Evolutionary conservation across 306 rosid genomes (phyloP).

Genomic region (Trifolium pratense): DNA sequence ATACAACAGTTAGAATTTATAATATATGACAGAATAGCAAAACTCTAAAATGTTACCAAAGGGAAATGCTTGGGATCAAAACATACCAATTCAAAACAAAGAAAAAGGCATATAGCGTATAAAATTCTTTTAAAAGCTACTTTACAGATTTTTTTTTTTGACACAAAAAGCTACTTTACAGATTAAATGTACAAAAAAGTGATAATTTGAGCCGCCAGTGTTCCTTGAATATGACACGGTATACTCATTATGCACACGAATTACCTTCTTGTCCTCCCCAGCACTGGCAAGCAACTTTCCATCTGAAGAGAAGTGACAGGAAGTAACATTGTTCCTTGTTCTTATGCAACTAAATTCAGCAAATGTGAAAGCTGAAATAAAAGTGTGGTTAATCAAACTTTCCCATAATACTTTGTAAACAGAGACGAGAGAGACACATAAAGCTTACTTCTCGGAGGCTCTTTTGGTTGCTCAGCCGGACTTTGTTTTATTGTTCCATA

Average conservation of each 20-base stretch:
- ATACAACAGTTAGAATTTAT: constrained; percentile 32
- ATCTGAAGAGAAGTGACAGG: constrained; percentile 91
- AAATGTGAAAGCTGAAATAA: constrained; percentile 78
- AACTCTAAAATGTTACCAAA: constrained; percentile 20
- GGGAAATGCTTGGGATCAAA: constrained; percentile 7
- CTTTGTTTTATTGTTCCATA: constrained; percentile 78
- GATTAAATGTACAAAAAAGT: constrained; percentile 20
- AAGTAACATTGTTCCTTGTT: constrained; percentile 69
- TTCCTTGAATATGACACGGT: constrained; percentile 28
- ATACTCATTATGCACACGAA: constrained; percentile 21
- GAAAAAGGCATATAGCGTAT: constrained; percentile 2
- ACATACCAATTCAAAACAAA: constrained; percentile 26
- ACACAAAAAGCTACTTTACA: background rate
- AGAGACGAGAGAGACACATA: constrained; percentile 13
- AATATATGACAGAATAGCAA: constrained; percentile 2
- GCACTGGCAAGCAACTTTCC: constrained; percentile 94
- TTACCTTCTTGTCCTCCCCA: constrained; percentile 93
- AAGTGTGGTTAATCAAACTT: constrained; percentile 32
- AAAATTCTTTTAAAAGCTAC: background rate
- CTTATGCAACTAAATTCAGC: constrained; percentile 75
- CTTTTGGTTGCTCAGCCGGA: constrained; percentile 75
- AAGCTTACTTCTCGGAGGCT: constrained; percentile 66
- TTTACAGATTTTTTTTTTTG: background rate
- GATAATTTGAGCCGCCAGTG: constrained; percentile 4
- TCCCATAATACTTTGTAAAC: constrained; percentile 1